phyloP scores from a whole-genome alignment of 1,139 yeast species.

The Hanseniaspora gamundiae region DNA sequence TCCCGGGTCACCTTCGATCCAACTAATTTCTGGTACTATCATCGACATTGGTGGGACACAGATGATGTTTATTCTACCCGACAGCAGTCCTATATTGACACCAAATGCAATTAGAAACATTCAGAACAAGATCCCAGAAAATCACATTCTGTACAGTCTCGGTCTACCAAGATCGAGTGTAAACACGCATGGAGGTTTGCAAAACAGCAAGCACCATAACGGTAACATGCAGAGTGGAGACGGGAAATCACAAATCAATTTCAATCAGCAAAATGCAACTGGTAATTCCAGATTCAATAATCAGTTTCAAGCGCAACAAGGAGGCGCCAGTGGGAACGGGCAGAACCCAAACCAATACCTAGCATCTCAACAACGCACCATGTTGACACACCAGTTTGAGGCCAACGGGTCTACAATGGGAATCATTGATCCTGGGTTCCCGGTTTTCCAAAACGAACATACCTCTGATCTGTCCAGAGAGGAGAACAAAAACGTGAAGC shows the following conservation, averaged over 20 bases:
- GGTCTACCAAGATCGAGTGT: slow-evolving; percentile 18
- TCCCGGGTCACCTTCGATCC: slow-evolving; percentile 33
- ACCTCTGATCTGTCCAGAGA: slow-evolving; percentile 54
- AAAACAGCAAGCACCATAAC: background rate
- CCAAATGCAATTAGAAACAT: slow-evolving; percentile 34
- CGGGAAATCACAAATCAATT: no score
- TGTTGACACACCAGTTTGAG: background rate
- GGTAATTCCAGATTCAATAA: slow-evolving; percentile 4
- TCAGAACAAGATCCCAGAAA: slow-evolving; percentile 5
- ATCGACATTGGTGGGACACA: slow-evolving; percentile 94
- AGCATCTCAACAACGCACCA: background rate
- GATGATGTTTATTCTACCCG: slow-evolving; percentile 97
- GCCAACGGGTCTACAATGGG: background rate
- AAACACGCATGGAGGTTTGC: slow-evolving; percentile 5
- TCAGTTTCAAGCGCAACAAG: background rate
- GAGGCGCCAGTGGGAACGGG: background rate
- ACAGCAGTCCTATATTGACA: slow-evolving; percentile 61
- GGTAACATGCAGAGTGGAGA: background rate
- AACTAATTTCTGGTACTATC: slow-evolving; percentile 72
- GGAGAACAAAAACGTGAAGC: slow-evolving; percentile 85
- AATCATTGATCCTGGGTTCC: slow-evolving; percentile 13
- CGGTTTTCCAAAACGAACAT: slow-evolving; percentile 16
- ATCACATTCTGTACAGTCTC: slow-evolving; percentile 9
- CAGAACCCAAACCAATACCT: background rate
- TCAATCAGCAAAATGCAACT: slow-evolving; percentile 1